Evolutionary conservation across 2,329 filamentous ascomycete species (phyloP).

Genomic region (Phaeosphaeriaceae sp.): DNA sequence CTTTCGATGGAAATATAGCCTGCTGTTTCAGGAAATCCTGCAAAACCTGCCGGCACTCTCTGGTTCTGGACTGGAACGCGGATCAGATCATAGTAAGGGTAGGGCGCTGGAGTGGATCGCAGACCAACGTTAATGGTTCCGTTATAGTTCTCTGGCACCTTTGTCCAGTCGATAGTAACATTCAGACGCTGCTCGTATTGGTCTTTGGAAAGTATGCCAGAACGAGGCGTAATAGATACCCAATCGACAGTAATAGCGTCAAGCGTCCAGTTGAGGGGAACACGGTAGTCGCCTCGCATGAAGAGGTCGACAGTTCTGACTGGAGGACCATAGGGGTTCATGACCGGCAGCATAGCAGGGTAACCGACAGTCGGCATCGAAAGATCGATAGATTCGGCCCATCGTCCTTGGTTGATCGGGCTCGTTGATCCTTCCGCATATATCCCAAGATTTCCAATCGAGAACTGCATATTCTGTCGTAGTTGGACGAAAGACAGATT

Average conservation of each 20-base stretch:
- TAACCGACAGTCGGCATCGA: slow-evolving; percentile 62
- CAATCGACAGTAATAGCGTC: slow-evolving; percentile 20
- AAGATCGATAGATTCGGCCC: slow-evolving; percentile 59
- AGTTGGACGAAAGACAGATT: slow-evolving; percentile 63
- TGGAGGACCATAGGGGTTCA: slow-evolving; percentile 25
- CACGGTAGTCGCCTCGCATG: slow-evolving; percentile 24
- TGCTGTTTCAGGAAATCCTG: slow-evolving; percentile 23
- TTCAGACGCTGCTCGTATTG: slow-evolving; percentile 23
- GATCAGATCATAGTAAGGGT: slow-evolving; percentile 22
- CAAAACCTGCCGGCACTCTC: slow-evolving; percentile 14
- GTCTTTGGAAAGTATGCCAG: slow-evolving; percentile 12
- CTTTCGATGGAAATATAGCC: slow-evolving; percentile 24
- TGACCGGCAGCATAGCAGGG: slow-evolving; percentile 11
- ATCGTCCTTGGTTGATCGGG: slow-evolving; percentile 49
- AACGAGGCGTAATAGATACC: slow-evolving; percentile 19
- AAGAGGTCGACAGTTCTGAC: slow-evolving; percentile 20
- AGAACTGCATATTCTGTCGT: slow-evolving; percentile 25
- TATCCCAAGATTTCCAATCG: slow-evolving; percentile 22
- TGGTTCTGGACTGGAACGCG: slow-evolving; percentile 21
- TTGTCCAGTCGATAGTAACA: slow-evolving; percentile 23
- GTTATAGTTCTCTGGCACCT: slow-evolving; percentile 17
- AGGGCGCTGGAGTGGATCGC: slow-evolving; percentile 18
- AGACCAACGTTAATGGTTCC: slow-evolving; percentile 16
- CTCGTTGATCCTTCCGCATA: slow-evolving; percentile 22
- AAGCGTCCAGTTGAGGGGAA: slow-evolving; percentile 23